Base-by-base conservation (phyloP, 2,329 filamentous ascomycete species). In the Ophiostoma triangulosporum region DNA sequence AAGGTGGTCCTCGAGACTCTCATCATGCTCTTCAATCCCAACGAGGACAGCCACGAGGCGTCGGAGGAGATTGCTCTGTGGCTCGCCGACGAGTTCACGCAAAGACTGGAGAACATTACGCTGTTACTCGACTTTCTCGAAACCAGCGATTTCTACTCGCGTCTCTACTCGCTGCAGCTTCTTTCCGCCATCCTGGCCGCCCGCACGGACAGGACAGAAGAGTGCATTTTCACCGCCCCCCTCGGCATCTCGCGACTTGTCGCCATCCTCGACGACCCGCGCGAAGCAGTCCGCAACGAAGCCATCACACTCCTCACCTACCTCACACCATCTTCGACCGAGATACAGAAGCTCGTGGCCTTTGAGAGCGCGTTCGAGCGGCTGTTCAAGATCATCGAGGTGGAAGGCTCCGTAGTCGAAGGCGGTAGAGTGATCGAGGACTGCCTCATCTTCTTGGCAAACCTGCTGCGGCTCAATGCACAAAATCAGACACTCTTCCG, bases 51-150 rank as follows among this genome's bases (percentile, higher is more conserved):
- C 74, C 78, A 88, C 31, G 91, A 97, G 75, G 88, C 91, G 52
- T 95, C 91, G 14, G 91, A 97, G 59, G 93, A 98, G 69, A 94
- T 98, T 62, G 86, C 86, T 17, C 73, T 97, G 27, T 98, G 93
- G 89, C 76, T 98, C 56, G 93, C 93, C 52, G 93, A 98, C 69
- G 91, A 97, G 68, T 98, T 98, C 66, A 96, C 93, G 32, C 90
- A 95, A 74, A 83, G 88, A 58, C 90, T 96, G 78, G 91, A 97
- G 70, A 97, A 98, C 67, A 91, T 96, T 57, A 91, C 88, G 2
- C 74, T 93, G 15, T 78, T 98, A 24, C 79, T 98, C 57, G 86
- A 93, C 64, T 86, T 98, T 54, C 77, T 98, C 59, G 91, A 96
- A 60, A 81, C 84, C 14, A 76, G 75, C 60, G 90, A 96, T 62